Evolutionary conservation across 306 rosid species (phyloP), one percentile per base, ranked within the genome.

Genomic region (Arachis hypogaea): DNA sequence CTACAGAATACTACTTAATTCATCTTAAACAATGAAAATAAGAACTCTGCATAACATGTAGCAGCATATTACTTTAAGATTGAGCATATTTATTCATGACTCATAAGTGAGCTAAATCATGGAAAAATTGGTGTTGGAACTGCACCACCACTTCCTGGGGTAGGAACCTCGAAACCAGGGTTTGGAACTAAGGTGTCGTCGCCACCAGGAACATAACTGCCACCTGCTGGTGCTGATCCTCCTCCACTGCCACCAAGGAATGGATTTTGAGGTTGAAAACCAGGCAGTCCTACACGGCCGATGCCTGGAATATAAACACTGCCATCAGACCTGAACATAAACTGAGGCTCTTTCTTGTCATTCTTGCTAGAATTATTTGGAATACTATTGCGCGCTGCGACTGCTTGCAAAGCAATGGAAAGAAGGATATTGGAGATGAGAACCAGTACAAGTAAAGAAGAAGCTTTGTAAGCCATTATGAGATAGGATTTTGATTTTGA

Each of bases 81-180:
- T 8, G 62, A 57, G 33, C 75, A 69, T 66, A 44, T 59, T 84
- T 65, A 76, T 57, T 69, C 6, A 64, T n/a, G 14, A 42, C 58
- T 36, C 56, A 51, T 73, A 4, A 44, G 51, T 68, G 42, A 30
- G 59, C 55, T 59, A 41, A 49, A 49, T 89, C 80, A 92, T 5
- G 90, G 88, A 63, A 52, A 42, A 70, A 50, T 30, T 14, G 82
- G 7, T 7, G 33, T 59, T 44, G 85, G 86, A 78, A 59, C 73
- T 59, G 77, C 78, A 22, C 65, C 82, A 40, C 84, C 84, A 40
- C 56, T 65, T 54, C 81, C 86, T 11, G 93, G 90, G 74, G 1
- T 75, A 56, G 91, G 93, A 74, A 80, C 86, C 85, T 85, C 96
- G 41, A 61, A 57, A 55, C 96, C 94, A 1, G 95, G 95, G 81